These are phyloP conservation scores for Russula emetica DNA, from an alignment of 768 basidiomycete species.

Conservation along the genomic window DNA sequence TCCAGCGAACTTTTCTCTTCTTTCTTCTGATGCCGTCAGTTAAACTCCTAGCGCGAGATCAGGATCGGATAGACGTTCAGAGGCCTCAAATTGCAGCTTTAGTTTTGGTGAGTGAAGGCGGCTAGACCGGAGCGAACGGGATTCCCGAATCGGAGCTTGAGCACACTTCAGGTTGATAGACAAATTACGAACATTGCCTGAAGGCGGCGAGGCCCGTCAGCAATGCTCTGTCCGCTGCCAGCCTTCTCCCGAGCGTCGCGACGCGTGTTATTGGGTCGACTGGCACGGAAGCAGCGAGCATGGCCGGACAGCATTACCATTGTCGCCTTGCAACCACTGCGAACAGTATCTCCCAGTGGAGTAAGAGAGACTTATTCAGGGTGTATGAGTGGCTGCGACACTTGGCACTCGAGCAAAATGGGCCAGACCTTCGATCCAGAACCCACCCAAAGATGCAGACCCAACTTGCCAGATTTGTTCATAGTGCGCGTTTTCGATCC, in stretches of 20 bases:
- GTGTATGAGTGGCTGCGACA: neutral
- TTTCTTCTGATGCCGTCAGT: neutral
- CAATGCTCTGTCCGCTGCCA: neutral
- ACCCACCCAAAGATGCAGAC: neutral
- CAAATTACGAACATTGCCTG: neutral
- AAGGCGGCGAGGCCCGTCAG: neutral
- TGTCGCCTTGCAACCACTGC: too few relatives aligned
- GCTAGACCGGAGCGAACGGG: neutral
- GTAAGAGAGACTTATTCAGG: neutral
- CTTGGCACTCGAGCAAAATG: neutral
- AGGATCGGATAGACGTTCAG: neutral
- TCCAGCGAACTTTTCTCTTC: neutral
- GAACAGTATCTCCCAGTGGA: too few relatives aligned
- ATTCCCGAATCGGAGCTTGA: neutral
- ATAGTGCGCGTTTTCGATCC: neutral
- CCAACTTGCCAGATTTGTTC: neutral
- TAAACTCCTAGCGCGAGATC: neutral
- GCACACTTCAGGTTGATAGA: too few relatives aligned
- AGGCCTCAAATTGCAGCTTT: neutral
- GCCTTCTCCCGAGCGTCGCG: too few relatives aligned
- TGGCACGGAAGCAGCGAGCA: too few relatives aligned
- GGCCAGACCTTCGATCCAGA: neutral
- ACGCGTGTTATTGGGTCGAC: too few relatives aligned
- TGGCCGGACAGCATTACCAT: too few relatives aligned
- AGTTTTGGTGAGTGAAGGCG: neutral